Evolutionary conservation across 1,139 yeast genomes (phyloP).

Genomic region (Starmera stellimalicola): DNA sequence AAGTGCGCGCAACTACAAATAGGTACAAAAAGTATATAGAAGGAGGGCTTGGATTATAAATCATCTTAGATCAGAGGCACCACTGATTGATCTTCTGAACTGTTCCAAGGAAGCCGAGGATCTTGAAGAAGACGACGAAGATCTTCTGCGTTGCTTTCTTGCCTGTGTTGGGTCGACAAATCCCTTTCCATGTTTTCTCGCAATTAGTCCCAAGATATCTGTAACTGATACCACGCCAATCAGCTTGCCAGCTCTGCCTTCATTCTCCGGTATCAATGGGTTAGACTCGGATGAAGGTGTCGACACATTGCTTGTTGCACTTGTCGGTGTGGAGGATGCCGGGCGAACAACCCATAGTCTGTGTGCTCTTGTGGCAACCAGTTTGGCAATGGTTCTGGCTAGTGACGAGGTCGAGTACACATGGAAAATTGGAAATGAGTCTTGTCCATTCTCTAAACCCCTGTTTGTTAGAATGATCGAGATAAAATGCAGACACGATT

Average conservation of each 20-base stretch:
- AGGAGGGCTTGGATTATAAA: not conserved
- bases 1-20: too few species aligned
- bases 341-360: slow-evolving; percentile 88
- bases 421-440: slow-evolving; percentile 93
- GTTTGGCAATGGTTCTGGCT: slow-evolving; percentile 84
- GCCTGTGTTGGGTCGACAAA: slow-evolving; percentile 74
- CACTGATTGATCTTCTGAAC: slow-evolving; percentile 20
- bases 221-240: slow-evolving; percentile 89
- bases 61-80: slow-evolving; percentile 17
- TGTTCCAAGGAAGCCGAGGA: slow-evolving; percentile 18
- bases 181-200: slow-evolving; percentile 53
- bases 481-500: slow-evolving; percentile 79
- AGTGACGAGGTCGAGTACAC: slow-evolving; percentile 71
- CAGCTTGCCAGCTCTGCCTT: slow-evolving; percentile 61
- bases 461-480: slow-evolving; percentile 79
- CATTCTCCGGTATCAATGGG: slow-evolving; percentile 25
- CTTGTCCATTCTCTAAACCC: slow-evolving; percentile 91
- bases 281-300: slow-evolving; percentile 11
- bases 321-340: slow-evolving; percentile 6
- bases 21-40: not conserved
- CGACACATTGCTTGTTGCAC: slow-evolving; percentile 10
- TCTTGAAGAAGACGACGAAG: slow-evolving; percentile 16
- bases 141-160: slow-evolving; percentile 75
- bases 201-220: slow-evolving; percentile 75
- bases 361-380: slow-evolving; percentile 92